Conservation (phyloP, 495 filamentous ascomycete genomes). For the Oidiodendron maius region DNA sequence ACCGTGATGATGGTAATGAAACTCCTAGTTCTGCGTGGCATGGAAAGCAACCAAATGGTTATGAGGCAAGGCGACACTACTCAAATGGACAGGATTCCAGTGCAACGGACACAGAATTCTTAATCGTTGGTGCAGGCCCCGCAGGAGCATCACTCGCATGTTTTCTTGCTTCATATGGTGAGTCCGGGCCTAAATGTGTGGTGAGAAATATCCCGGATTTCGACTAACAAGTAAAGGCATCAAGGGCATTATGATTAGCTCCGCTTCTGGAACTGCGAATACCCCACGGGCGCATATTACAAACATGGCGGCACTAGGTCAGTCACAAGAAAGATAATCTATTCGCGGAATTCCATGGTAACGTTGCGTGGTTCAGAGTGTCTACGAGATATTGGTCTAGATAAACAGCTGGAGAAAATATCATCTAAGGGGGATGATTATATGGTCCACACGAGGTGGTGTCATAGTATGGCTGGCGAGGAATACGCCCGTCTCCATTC, state of each 20-base stretch:
- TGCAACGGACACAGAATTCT: conserved; percentile 15
- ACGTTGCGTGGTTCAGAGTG: too few species aligned
- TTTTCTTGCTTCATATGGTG: conserved; percentile 42
- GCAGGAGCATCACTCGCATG: conserved; percentile 43
- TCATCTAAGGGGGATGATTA: conserved; percentile 24
- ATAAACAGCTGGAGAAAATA: conserved; percentile 24
- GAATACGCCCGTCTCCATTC: conserved; percentile 44
- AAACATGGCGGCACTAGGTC: conserved; percentile 41
- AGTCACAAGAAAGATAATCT: conserved; percentile 1
- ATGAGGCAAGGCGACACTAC: too few species aligned
- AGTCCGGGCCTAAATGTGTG: background rate
- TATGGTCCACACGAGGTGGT: conserved; percentile 46
- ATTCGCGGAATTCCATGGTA: too few species aligned
- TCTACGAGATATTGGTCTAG: conserved; percentile 47
- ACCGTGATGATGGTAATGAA: too few species aligned
- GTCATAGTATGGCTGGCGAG: conserved; percentile 42
- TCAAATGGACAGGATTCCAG: too few species aligned
- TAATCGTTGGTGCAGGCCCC: conserved; percentile 46
- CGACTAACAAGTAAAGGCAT: too few species aligned
- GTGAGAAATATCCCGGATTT: conserved; percentile 33
- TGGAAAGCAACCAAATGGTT: too few species aligned
- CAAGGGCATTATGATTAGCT: conserved; percentile 11
- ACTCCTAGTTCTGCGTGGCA: too few species aligned
- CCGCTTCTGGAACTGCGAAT: conserved; percentile 32
- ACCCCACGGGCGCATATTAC: conserved; percentile 47